A percentile compares a stretch with the other conserved stretches of the same genome.
Conservation (phyloP, 2,329 filamentous ascomycete genomes). For the Arthrobotrys entomopaga region DNA sequence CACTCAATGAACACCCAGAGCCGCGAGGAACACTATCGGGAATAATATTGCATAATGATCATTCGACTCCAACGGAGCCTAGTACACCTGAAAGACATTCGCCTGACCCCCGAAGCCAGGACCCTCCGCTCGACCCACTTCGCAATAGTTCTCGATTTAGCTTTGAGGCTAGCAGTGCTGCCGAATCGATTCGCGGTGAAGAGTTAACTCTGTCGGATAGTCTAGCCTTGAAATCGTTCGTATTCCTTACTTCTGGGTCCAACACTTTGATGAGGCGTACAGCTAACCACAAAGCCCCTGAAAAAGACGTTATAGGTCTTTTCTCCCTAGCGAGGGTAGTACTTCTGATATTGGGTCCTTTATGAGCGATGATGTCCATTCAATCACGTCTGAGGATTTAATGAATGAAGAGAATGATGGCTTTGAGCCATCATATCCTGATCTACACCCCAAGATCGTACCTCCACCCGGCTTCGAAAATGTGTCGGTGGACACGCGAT, state of each 20-base stretch:
- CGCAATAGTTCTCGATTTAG: slow-evolving; percentile 58
- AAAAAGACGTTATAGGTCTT: slow-evolving; percentile 38
- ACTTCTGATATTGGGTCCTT: slow-evolving; percentile 61
- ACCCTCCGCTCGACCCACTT: slow-evolving; percentile 37
- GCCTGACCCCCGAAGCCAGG: not conserved
- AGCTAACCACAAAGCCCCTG: too few species aligned
- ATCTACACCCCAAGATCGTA: slow-evolving; percentile 16
- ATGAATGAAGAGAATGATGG: slow-evolving; percentile 30
- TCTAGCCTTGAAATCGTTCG: slow-evolving; percentile 66
- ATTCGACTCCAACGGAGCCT: too few species aligned
- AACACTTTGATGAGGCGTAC: not conserved
- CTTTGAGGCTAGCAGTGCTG: slow-evolving; percentile 74
- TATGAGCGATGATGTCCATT: slow-evolving; percentile 56
- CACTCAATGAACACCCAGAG: too few species aligned
- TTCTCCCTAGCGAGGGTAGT: slow-evolving; percentile 60
- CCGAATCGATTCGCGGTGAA: slow-evolving; percentile 73
- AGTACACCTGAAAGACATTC: too few species aligned
- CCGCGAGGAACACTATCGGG: too few species aligned
- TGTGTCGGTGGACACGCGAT: slow-evolving; percentile 25
- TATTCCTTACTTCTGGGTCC: not conserved
- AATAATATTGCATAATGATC: too few species aligned
- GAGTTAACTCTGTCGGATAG: slow-evolving; percentile 62
- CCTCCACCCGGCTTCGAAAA: slow-evolving; percentile 52
- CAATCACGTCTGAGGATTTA: slow-evolving; percentile 36
- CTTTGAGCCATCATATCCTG: slow-evolving; percentile 59